Conservation (phyloP, 1,284 basidiomycete species). For the Cryptococcus sp. region DNA sequence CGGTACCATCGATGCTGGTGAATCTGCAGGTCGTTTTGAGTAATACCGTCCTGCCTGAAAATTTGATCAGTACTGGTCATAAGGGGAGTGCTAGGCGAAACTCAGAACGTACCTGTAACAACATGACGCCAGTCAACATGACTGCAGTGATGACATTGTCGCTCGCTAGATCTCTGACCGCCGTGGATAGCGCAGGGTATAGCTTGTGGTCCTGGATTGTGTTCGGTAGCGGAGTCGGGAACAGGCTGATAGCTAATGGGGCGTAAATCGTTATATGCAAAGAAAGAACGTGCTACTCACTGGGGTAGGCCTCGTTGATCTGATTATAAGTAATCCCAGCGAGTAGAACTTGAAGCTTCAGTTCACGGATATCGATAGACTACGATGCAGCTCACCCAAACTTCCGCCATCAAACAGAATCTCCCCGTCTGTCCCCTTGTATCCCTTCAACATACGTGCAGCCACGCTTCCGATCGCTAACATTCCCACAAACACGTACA, state of each 20-base stretch:
- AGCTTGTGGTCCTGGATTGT: slow-evolving; percentile 25
- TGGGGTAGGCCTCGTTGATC: slow-evolving; percentile 35
- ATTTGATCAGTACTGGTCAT: neutral
- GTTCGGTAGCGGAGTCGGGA: slow-evolving; percentile 29
- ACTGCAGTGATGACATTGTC: slow-evolving; percentile 45
- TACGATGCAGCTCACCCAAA: slow-evolving; percentile 25
- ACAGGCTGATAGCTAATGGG: slow-evolving; percentile 25
- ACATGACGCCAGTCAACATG: slow-evolving; percentile 45
- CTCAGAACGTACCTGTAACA: slow-evolving; percentile 34
- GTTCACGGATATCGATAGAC: neutral
- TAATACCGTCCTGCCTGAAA: slow-evolving; percentile 40
- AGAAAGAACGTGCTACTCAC: slow-evolving; percentile 14
- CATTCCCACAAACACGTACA: slow-evolving; percentile 30
- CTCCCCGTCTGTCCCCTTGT: slow-evolving; percentile 32
- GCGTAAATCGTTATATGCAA: neutral
- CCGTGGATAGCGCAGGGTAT: slow-evolving; percentile 29
- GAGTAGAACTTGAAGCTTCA: slow-evolving; percentile 29
- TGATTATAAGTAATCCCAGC: slow-evolving; percentile 40
- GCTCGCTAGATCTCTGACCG: slow-evolving; percentile 40
- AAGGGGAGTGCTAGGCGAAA: neutral
- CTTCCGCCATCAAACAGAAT: slow-evolving; percentile 43
- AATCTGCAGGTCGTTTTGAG: slow-evolving; percentile 16
- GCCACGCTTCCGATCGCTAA: slow-evolving; percentile 24
- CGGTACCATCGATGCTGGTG: neutral
- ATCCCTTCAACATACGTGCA: slow-evolving; percentile 31